These are phyloP conservation scores for Plasmodium chabaudi DNA, from an alignment of 169 alveolate species.

Conservation along the genomic window DNA sequence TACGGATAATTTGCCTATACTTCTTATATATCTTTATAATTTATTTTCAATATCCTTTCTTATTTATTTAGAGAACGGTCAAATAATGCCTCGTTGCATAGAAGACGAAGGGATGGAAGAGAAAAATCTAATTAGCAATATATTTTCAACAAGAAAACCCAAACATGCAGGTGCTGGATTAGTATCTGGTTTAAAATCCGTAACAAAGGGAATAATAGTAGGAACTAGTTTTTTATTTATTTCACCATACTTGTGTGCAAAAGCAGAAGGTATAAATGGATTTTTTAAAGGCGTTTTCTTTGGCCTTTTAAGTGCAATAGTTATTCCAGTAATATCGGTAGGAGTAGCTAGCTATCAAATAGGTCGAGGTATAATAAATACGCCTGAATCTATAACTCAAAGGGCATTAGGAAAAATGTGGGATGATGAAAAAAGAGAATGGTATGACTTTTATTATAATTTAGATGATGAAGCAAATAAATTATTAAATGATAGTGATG, in stretches of 20 bases:
- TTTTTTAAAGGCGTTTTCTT: constrained; percentile 92
- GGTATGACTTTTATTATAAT: constrained; percentile 88
- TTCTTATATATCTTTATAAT: no score
- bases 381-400: constrained; percentile 92
- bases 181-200: constrained; percentile 90
- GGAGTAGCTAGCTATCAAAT: constrained; percentile 93
- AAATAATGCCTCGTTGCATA: constrained; percentile 38
- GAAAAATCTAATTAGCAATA: constrained; percentile 78
- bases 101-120: constrained; percentile 42
- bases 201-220: constrained; percentile 91
- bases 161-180: constrained; percentile 90
- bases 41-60: not conserved
- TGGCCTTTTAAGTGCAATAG: constrained; percentile 90
- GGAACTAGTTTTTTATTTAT: constrained; percentile 92
- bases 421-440: constrained; percentile 89
- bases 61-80: constrained; percentile 26
- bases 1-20: no score
- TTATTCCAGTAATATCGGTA: constrained; percentile 90
- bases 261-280: constrained; percentile 91
- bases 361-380: constrained; percentile 89
- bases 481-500: constrained; percentile 73
- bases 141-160: constrained; percentile 87
- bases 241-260: constrained; percentile 91
- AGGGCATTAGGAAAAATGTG: constrained; percentile 89
- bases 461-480: constrained; percentile 85